A percentile compares a stretch with the other conserved stretches of the same genome.
These are phyloP conservation scores for Penicillium verhagenii DNA, from an alignment of 495 filamentous ascomycete species.

Conservation along the genomic window DNA sequence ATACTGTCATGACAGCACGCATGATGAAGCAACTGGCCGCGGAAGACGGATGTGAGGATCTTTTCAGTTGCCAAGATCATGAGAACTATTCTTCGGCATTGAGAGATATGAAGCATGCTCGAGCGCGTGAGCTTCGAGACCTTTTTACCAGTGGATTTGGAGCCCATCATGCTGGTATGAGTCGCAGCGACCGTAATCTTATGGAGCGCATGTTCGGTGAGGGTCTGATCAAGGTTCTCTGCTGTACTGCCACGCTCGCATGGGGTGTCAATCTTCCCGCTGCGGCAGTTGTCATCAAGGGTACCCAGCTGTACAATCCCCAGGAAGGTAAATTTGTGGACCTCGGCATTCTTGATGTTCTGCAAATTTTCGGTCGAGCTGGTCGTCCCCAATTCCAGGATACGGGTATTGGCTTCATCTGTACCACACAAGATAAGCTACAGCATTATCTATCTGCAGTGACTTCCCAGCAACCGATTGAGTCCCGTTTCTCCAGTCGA, in stretches of 20 bases:
- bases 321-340: constrained; percentile 96
- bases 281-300: constrained; percentile 92
- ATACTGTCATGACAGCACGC: constrained; percentile 85
- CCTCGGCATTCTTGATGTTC: constrained; percentile 91
- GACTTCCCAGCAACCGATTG: constrained; percentile 93
- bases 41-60: constrained; percentile 70
- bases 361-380: constrained; percentile 98
- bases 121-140: constrained; percentile 81
- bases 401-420: constrained; percentile 93
- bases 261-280: constrained; percentile 98
- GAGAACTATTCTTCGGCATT: constrained; percentile 69
- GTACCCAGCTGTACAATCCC: constrained; percentile 93
- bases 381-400: constrained; percentile 97
- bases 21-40: constrained; percentile 82
- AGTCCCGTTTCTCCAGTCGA: constrained; percentile 86
- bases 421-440: constrained; percentile 88
- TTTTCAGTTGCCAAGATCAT: constrained; percentile 72
- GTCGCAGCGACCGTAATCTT: constrained; percentile 85
- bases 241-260: constrained; percentile 94
- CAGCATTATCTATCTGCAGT: constrained; percentile 91
- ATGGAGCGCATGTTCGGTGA: constrained; percentile 88
- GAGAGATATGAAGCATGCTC: constrained; percentile 77
- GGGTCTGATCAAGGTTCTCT: constrained; percentile 90
- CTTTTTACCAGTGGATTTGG: constrained; percentile 87
- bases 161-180: constrained; percentile 95